phyloP scores from a whole-genome alignment of 2,329 filamentous ascomycete species.

The Paradendryphiella salina region DNA sequence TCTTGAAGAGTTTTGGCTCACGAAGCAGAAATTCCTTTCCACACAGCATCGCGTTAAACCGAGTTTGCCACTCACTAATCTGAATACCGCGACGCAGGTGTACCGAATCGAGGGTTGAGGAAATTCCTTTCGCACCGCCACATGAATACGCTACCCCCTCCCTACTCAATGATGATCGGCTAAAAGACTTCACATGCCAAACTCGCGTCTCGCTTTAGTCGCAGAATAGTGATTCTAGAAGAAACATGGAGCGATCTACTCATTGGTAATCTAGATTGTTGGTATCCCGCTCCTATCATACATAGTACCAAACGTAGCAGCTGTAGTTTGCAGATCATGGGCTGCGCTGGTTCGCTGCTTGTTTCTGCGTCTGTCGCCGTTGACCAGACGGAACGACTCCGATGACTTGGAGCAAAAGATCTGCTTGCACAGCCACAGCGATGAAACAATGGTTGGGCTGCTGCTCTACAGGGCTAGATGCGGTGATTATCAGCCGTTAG shows the following conservation, averaged over 20 bases:
- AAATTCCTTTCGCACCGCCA: conserved; percentile 8
- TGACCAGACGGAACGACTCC: conserved; percentile 12
- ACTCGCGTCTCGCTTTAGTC: not conserved
- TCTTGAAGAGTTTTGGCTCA: conserved; percentile 8
- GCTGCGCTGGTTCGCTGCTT: not conserved
- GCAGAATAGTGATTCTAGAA: not conserved
- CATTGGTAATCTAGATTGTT: conserved; percentile 4
- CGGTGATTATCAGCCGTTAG: conserved; percentile 2
- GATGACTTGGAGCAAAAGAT: not conserved
- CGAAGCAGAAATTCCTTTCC: not conserved
- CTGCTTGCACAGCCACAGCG: conserved; percentile 1
- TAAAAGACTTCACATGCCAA: conserved; percentile 3
- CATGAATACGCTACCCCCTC: conserved; percentile 5
- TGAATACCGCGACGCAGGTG: conserved; percentile 2
- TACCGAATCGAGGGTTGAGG: conserved; percentile 2
- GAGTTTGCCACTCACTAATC: not conserved
- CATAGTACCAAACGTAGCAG: not conserved
- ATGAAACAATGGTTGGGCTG: conserved; percentile 1
- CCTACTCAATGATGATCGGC: conserved; percentile 1
- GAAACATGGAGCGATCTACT: conserved; percentile 2
- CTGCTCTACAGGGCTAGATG: not conserved
- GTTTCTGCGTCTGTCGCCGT: not conserved
- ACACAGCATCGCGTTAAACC: not conserved
- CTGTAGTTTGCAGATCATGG: conserved; percentile 13
- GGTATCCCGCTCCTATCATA: conserved; percentile 6